phyloP scores from a whole-genome alignment of 2,329 filamentous ascomycete species.

The Epichloe bromicola region DNA sequence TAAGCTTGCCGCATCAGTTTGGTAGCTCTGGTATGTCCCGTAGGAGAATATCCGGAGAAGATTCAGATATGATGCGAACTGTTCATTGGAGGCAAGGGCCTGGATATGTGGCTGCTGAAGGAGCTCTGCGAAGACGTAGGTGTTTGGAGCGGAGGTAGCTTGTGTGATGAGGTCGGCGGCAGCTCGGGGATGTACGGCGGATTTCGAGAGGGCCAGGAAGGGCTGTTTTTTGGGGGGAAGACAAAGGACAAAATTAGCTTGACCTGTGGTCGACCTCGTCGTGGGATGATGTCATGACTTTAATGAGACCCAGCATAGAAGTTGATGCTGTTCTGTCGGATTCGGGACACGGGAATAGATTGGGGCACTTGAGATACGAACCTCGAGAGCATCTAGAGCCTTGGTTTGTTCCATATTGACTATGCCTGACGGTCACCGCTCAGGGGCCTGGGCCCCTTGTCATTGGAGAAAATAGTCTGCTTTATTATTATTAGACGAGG shows the following conservation, averaged over 20 bases:
- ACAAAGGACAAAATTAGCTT: conserved; percentile 14
- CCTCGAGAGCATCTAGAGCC: conserved; percentile 51
- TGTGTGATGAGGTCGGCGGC: conserved; percentile 76
- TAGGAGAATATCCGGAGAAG: conserved; percentile 85
- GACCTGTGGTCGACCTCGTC: not conserved
- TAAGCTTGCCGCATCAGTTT: conserved; percentile 31
- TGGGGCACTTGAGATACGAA: conserved; percentile 14
- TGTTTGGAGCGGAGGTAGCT: conserved; percentile 80
- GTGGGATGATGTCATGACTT: not conserved
- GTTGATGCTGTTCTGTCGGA: not conserved
- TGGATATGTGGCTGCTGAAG: conserved; percentile 70
- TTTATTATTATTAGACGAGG: not conserved
- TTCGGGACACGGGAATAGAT: not conserved
- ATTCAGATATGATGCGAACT: conserved; percentile 50
- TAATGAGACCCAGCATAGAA: not conserved
- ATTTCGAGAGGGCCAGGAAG: conserved; percentile 81
- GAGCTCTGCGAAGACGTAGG: conserved; percentile 91
- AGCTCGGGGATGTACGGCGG: conserved; percentile 70
- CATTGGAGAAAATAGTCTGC: not conserved
- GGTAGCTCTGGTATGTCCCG: conserved; percentile 75
- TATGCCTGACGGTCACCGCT: conserved; percentile 3
- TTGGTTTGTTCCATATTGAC: conserved; percentile 59
- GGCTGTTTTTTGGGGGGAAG: conserved; percentile 38
- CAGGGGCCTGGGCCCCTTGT: conserved; percentile 3
- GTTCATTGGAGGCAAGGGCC: conserved; percentile 46